Evolutionary conservation across 768 basidiomycete species (phyloP).

Genomic region (Suillus tomentosus): DNA sequence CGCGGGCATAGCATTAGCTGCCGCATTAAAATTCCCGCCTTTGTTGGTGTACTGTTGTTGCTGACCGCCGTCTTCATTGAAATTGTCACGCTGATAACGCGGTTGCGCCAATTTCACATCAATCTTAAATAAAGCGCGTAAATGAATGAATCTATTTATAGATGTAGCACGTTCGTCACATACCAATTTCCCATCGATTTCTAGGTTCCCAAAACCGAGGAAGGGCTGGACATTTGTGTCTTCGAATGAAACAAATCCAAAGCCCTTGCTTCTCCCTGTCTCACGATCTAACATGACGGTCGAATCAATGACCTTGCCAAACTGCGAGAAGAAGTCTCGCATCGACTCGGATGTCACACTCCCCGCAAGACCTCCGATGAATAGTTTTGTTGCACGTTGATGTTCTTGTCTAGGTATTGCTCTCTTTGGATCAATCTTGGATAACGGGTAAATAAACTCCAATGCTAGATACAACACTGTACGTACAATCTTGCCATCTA

Average conservation of each 20-base stretch:
- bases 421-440: conserved; percentile 98
- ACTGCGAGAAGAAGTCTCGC: conserved; percentile 91
- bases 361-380: conserved; percentile 92
- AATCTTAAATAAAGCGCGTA: conserved; percentile 54
- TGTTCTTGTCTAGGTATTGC: conserved; percentile 97
- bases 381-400: conserved; percentile 89
- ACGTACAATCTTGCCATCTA: conserved; percentile 96
- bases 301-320: conserved; percentile 94
- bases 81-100: conserved; percentile 73
- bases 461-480: conserved; percentile 28
- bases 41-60: conserved; percentile 35
- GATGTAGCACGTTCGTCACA: conserved; percentile 29
- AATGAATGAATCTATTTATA: background rate
- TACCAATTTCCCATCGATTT: conserved; percentile 95
- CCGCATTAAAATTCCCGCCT: conserved; percentile 40
- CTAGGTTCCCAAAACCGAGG: conserved; percentile 84
- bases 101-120: conserved; percentile 98
- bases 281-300: conserved; percentile 99
- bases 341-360: conserved; percentile 93
- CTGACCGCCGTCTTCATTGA: conserved; percentile 46
- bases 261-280: conserved; percentile 93
- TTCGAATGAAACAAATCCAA: conserved; percentile 96
- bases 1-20: conserved; percentile 16
- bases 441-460: conserved; percentile 16
- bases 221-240: conserved; percentile 89